These are phyloP conservation scores for Boletus semigastroideus DNA, from an alignment of 1,284 basidiomycete genomes.

Conservation along the genomic window DNA sequence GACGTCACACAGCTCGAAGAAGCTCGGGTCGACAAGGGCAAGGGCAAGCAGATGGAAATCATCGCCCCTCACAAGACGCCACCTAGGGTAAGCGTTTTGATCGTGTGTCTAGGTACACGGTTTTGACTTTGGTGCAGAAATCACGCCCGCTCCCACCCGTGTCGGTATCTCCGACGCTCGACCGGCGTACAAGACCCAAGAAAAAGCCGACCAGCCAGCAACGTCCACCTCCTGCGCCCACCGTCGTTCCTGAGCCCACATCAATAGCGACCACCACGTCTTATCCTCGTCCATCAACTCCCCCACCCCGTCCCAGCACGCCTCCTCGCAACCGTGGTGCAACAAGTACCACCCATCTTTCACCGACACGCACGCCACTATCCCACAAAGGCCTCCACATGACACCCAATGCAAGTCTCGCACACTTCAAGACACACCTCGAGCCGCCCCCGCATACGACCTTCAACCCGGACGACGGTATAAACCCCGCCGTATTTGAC, in stretches of 20 bases:
- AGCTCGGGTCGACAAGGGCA: conserved; percentile 13
- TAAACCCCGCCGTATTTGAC: conserved; percentile 37
- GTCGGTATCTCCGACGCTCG: conserved; percentile 53
- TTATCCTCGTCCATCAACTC: conserved; percentile 35
- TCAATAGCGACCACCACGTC: background rate
- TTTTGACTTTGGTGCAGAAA: conserved; percentile 29
- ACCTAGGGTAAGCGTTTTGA: conserved; percentile 24
- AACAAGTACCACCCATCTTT: conserved; percentile 39
- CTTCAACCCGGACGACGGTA: conserved; percentile 37
- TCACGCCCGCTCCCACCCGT: conserved; percentile 38
- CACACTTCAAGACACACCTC: conserved; percentile 60
- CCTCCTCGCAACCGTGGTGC: conserved; percentile 33
- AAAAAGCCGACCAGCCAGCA: conserved; percentile 31
- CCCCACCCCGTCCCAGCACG: conserved; percentile 25
- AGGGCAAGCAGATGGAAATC: conserved; percentile 18
- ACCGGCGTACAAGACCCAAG: conserved; percentile 36
- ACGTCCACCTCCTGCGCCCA: conserved; percentile 30
- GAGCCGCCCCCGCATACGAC: conserved; percentile 56
- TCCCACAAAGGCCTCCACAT: conserved; percentile 68
- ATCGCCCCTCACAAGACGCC: conserved; percentile 20
- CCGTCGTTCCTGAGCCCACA: conserved; percentile 20
- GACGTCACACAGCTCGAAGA: conserved; percentile 9
- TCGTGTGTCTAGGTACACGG: background rate
- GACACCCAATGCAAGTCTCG: conserved; percentile 61
- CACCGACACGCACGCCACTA: conserved; percentile 61